Percentiles rank a stretch among this genome's conserved stretches.
These are phyloP conservation scores for Oryza coarctata DNA, from an alignment of 176 grass and related monocot species.

Conservation along the genomic window DNA sequence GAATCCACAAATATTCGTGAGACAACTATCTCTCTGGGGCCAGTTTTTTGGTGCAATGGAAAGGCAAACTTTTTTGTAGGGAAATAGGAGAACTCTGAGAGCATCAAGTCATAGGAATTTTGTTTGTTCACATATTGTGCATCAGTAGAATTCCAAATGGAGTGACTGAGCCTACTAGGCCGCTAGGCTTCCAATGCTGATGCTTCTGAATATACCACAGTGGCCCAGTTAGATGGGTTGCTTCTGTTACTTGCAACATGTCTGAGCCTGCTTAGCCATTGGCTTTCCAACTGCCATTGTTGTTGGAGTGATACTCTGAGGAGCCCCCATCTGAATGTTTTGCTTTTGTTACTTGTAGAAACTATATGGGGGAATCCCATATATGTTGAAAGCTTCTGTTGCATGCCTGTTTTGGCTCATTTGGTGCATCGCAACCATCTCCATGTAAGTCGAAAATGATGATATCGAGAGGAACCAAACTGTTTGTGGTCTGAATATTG, in stretches of 20 bases:
- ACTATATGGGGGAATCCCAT: neutral
- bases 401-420: neutral
- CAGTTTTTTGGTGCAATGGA: neutral
- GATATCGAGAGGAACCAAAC: neutral
- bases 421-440: neutral
- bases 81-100: neutral
- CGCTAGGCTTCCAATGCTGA: neutral
- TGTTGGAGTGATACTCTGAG: neutral
- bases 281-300: neutral
- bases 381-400: neutral
- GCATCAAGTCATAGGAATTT: neutral
- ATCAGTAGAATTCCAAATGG: neutral
- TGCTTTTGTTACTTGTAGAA: neutral
- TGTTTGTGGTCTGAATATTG: neutral
- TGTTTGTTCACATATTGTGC: neutral
- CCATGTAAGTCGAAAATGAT: neutral
- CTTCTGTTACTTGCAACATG: neutral
- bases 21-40: neutral
- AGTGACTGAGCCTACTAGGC: neutral
- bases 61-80: slow-evolving; percentile 2
- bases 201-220: neutral
- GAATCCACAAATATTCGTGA: slow-evolving; percentile 72
- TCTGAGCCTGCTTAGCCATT: neutral
- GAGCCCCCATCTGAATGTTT: neutral
- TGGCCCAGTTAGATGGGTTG: slow-evolving; percentile 1